Percentiles rank a stretch among this genome's conserved stretches.
These are phyloP conservation scores for Porphyrellus cyaneotinctus DNA, from an alignment of 768 basidiomycete species.

Conservation along the genomic window DNA sequence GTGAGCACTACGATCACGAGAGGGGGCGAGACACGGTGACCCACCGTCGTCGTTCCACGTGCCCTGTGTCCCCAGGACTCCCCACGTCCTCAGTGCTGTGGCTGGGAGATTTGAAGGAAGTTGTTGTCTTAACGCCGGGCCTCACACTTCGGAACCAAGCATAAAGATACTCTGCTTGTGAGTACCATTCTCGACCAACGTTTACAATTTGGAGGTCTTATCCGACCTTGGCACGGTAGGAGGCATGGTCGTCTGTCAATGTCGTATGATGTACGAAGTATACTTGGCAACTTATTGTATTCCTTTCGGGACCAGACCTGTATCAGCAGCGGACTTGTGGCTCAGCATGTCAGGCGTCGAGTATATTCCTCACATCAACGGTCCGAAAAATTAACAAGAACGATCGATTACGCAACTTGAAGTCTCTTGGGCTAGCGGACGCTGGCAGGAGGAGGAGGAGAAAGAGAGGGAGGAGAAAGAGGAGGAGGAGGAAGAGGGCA, in stretches of 20 bases:
- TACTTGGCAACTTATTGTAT: neutral
- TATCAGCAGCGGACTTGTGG: neutral
- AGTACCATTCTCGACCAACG: neutral
- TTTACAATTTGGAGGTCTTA: neutral
- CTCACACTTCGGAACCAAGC: neutral
- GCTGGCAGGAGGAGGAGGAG: too few species aligned
- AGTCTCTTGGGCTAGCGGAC: too few species aligned
- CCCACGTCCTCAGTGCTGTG: too few species aligned
- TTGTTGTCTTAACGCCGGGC: too few species aligned
- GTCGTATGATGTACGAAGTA: neutral
- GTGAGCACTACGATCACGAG: too few species aligned
- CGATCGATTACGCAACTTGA: neutral
- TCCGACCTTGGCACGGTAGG: neutral
- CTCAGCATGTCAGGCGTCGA: neutral
- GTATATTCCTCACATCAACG: neutral
- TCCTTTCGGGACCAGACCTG: neutral
- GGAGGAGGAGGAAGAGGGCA: too few species aligned
- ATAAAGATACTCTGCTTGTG: neutral
- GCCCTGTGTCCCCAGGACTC: too few species aligned
- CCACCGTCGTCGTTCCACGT: too few species aligned
- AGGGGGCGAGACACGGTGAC: too few species aligned
- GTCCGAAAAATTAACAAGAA: neutral
- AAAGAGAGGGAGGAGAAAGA: too few species aligned
- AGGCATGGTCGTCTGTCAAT: neutral
- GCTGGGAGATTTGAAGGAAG: too few species aligned